Evolutionary conservation across 495 filamentous ascomycete species (phyloP).

Genomic region (Aspergillus funiculosus): DNA sequence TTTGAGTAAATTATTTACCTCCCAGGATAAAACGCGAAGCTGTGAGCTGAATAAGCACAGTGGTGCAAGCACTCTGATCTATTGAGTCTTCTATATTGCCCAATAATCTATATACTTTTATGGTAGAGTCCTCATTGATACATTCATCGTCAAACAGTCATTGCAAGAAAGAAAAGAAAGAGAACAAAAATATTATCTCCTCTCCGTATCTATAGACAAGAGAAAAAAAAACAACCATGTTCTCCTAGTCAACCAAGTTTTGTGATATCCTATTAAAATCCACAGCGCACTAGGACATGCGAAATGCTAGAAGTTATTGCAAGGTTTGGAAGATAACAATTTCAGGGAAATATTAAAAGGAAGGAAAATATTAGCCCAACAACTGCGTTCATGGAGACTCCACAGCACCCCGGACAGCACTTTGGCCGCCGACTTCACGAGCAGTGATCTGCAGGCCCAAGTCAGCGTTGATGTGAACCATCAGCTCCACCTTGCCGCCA

Average conservation of each 20-base stretch:
- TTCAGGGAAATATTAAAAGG: slow-evolving; percentile 16
- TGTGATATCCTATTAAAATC: slow-evolving; percentile 15
- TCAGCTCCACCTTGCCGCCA: slow-evolving; percentile 87
- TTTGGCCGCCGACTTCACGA: slow-evolving; percentile 79
- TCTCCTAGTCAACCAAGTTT: not conserved
- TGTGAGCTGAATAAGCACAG: no score
- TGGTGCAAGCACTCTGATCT: slow-evolving; percentile 3
- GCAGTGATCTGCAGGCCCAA: slow-evolving; percentile 70
- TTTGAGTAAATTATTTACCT: no score
- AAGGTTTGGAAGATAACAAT: slow-evolving; percentile 15
- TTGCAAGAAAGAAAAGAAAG: slow-evolving; percentile 10
- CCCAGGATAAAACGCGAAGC: no score
- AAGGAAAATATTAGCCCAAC: not conserved
- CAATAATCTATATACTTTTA: slow-evolving; percentile 25
- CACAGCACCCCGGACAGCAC: slow-evolving; percentile 70
- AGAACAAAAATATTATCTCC: no score
- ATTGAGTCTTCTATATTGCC: slow-evolving; percentile 18
- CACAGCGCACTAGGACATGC: no score
- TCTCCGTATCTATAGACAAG: not conserved
- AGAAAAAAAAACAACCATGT: not conserved
- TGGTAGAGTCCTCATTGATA: slow-evolving; percentile 22
- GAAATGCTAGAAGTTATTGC: slow-evolving; percentile 5
- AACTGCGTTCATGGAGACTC: slow-evolving; percentile 37
- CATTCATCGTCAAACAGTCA: slow-evolving; percentile 26
- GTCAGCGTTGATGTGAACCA: slow-evolving; percentile 76